Evolutionary conservation across 2,329 filamentous ascomycete species (phyloP), one percentile per base, ranked within the genome.

Genomic region (Pestalotiopsis sp.): DNA sequence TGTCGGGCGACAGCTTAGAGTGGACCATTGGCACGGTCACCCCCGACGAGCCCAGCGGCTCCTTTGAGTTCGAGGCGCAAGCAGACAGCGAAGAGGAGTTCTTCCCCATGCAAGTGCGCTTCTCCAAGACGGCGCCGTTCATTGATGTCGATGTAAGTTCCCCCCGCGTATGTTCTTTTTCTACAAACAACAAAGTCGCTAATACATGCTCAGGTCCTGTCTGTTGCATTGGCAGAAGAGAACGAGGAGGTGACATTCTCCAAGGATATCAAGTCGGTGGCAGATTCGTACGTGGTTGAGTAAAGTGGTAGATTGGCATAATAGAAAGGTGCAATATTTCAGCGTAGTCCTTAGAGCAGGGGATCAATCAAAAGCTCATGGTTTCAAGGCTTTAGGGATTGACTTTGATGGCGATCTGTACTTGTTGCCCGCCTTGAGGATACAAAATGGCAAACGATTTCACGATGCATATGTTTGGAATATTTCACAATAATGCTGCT

Each of bases 81-180:
- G 93, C 93, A 12, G 89, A 90, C 67, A 93, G 95, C 73, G 96
- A 98, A 78, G 91, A 93, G 68, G 95, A 98, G 75, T 98, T 98
- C 84, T 99, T 99, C 90, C 96, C 96, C 1, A 98, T 99, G 95
- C 92, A 89, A 67, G 91, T 98, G 70, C 89, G 91, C 67, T 99
- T 99, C 82, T 91, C 89, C 72, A 98, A 97, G 87, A 88, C 90
- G 57, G 89, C 87, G 69, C 95, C 96, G 36, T 97, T 93, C 80
- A 88, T 98, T 65, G 94, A 98, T 76, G 93, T 99, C 72, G 94
- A 98, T 83, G 95, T 98, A 86, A 91, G 92, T 88, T 7, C 17
- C 4, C 12, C 25, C 23, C 23, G 9, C n/a, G 57, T 9, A 52
- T 52, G 17, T 23, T 6, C 3, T 52, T 9, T n/a, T 7, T 17